These are phyloP conservation scores for Thelonectria discophora DNA, from an alignment of 2,329 filamentous ascomycete genomes.

Conservation along the genomic window DNA sequence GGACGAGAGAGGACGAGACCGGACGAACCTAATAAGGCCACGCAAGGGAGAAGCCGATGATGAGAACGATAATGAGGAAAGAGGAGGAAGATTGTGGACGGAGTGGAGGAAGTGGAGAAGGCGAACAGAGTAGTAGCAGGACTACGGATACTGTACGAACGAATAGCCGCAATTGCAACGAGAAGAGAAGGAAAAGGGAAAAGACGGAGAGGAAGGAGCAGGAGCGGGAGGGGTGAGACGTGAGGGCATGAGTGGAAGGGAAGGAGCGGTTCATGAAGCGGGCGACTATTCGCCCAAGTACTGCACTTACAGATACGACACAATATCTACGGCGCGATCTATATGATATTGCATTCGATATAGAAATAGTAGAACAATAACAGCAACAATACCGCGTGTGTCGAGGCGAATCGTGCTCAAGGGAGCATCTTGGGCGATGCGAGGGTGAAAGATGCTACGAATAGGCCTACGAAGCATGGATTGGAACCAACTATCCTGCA, in stretches of 20 bases:
- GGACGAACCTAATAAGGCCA: too few species aligned
- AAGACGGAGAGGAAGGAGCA: neutral
- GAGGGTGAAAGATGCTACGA: conserved; percentile 13
- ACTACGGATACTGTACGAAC: too few species aligned
- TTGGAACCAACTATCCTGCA: neutral
- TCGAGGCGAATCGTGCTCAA: neutral
- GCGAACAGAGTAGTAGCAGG: neutral
- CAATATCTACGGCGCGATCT: too few species aligned
- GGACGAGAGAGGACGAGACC: too few species aligned
- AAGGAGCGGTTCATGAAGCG: neutral
- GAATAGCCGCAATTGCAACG: neutral
- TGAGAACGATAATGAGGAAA: neutral
- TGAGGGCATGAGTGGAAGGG: neutral
- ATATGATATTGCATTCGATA: too few species aligned
- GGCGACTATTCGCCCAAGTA: too few species aligned
- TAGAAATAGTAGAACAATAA: neutral
- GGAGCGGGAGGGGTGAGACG: conserved; percentile 5
- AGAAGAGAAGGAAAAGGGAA: neutral
- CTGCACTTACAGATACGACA: too few species aligned
- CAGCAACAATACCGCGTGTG: neutral
- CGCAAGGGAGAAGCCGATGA: neutral
- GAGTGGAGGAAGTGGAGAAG: neutral
- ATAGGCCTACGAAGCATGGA: neutral
- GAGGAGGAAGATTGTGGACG: conserved; percentile 9
- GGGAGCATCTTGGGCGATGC: conserved; percentile 5